Evolutionary conservation across 352 stramenopile genomes (phyloP).

Genomic region (Globisporangium camurandrum): DNA sequence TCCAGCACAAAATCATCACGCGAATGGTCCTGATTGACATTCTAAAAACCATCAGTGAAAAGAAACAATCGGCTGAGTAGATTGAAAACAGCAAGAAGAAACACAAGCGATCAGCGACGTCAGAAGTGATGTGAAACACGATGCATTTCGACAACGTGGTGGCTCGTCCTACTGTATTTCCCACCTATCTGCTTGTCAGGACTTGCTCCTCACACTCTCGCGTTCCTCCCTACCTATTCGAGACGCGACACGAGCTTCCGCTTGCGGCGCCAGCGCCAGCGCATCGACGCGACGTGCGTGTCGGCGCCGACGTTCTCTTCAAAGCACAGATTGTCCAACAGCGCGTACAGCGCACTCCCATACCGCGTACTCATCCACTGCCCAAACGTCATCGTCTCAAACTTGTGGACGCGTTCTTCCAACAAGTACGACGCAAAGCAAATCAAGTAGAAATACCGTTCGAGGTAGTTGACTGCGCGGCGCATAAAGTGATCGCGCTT

Average conservation of each 20-base stretch:
- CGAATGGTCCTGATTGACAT: no score
- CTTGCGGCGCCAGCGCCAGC: slow-evolving; percentile 84
- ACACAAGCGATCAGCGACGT: no score
- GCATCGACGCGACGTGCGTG: slow-evolving; percentile 77
- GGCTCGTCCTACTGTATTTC: no score
- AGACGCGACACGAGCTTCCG: slow-evolving; percentile 78
- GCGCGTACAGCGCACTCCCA: slow-evolving; percentile 71
- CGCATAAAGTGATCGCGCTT: slow-evolving; percentile 83
- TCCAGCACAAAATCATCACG: no score
- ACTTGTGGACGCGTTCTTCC: slow-evolving; percentile 49
- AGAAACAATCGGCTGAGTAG: no score
- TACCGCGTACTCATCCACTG: slow-evolving; percentile 83
- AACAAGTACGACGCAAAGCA: slow-evolving; percentile 85
- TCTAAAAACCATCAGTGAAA: no score
- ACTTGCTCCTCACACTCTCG: no score
- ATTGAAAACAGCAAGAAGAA: no score
- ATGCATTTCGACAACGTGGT: no score
- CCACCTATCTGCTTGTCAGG: no score
- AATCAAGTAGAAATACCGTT: slow-evolving; percentile 87
- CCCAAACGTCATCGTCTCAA: slow-evolving; percentile 58
- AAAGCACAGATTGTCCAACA: slow-evolving; percentile 84
- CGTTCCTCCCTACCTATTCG: slow-evolving; percentile 40
- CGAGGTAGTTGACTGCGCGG: slow-evolving; percentile 83
- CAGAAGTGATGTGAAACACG: no score
- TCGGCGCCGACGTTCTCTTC: slow-evolving; percentile 73